Percentiles rank a stretch among this genome's conserved stretches.
Conservation (phyloP, 345 rosid genomes). For the Eucalyptus brandiana region DNA sequence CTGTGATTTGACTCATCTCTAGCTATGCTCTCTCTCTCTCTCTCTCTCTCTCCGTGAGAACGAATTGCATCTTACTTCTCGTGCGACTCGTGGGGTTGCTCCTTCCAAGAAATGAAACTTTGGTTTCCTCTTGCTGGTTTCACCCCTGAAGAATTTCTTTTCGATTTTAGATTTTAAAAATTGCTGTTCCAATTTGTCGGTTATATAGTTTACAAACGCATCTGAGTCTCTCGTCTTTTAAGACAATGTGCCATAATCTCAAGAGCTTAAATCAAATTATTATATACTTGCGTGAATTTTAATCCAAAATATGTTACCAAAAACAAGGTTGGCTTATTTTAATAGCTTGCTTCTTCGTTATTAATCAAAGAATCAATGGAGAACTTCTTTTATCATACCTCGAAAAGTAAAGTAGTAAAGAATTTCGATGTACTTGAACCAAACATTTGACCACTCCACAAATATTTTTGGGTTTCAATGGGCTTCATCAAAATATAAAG, state of each 20-base stretch:
- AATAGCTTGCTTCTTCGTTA: neutral
- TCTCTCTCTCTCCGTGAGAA: neutral
- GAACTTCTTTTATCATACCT: neutral
- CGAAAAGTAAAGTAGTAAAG: neutral
- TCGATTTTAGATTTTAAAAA: neutral
- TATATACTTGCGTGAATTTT: neutral
- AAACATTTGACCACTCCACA: neutral
- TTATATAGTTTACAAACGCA: neutral
- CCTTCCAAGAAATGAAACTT: neutral
- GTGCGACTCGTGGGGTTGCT: neutral
- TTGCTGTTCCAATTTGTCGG: neutral
- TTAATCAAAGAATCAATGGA: neutral
- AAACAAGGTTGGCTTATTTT: neutral
- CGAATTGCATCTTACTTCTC: neutral
- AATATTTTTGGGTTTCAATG: neutral
- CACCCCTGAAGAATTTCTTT: neutral
- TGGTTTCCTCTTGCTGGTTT: neutral
- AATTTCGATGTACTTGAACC: neutral
- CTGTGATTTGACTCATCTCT: slow-evolving; percentile 4
- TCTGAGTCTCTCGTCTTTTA: neutral
- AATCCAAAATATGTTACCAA: neutral
- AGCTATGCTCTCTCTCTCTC: neutral
- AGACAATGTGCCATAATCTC: neutral
- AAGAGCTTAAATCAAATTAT: neutral
- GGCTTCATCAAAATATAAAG: neutral